A percentile compares a stretch with the other conserved stretches of the same genome.
phyloP scores from a whole-genome alignment of 805 yeast species.

The Candida fluviatilis region DNA sequence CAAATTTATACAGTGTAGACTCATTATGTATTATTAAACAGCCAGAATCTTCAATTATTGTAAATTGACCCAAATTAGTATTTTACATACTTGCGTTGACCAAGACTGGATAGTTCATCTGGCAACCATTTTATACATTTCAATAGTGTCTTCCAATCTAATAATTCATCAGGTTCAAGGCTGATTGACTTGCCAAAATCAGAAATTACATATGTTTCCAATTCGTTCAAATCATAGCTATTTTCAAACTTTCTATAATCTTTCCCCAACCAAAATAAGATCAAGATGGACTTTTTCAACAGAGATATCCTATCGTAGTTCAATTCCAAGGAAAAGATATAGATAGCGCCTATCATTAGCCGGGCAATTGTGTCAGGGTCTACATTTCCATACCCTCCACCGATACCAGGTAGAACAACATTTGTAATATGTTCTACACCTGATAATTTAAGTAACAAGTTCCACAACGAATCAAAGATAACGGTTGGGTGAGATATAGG shows the following conservation, averaged over 20 bases:
- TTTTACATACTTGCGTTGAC: not conserved
- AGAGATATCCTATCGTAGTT: constrained; percentile 5
- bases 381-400: constrained; percentile 23
- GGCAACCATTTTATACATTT: not conserved
- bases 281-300: constrained; percentile 14
- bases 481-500: constrained; percentile 1
- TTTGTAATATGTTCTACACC: constrained; percentile 4
- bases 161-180: not conserved
- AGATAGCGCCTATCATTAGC: constrained; percentile 17
- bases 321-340: constrained; percentile 11
- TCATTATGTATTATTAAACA: too few relatives aligned
- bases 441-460: constrained; percentile 10
- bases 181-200: constrained; percentile 8
- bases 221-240: constrained; percentile 8
- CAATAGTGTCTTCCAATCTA: not conserved
- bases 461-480: constrained; percentile 21
- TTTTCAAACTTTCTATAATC: constrained; percentile 14
- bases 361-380: constrained; percentile 13
- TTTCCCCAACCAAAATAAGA: constrained; percentile 16
- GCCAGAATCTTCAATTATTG: too few relatives aligned
- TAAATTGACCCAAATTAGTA: too few relatives aligned
- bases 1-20: too few relatives aligned
- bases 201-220: constrained; percentile 7
- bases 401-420: constrained; percentile 23
- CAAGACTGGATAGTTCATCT: not conserved